Base-by-base conservation (phyloP, 2,329 filamentous ascomycete species). In the Karstenula rhodostoma region DNA sequence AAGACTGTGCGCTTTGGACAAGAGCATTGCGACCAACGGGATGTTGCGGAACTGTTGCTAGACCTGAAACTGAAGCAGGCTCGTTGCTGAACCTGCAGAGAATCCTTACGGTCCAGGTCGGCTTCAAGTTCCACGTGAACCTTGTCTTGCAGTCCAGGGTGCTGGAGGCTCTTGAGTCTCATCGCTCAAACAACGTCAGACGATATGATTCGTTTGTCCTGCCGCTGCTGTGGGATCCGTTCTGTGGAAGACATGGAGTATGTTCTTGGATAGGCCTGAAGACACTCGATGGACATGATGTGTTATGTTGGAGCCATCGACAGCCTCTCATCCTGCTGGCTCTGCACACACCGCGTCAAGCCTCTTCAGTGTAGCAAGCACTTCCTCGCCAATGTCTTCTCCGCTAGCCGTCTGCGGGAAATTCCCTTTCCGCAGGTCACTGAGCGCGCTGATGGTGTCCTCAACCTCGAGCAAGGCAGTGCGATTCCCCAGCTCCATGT, bases 341-440 rank as follows among this genome's bases (percentile, higher is more conserved):
- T 67, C 61, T 12, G 65, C 40, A 75, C 90, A 93, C 25, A 85
- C 83, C 62, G 87, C 82, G 73, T 91, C 87, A 35, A 93, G 81
- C 62, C 85, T 83, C 62, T 83, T 80, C 37, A 95, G 80, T 6
- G 89, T 89, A 49, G 89, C 85, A 19, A 93, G 79, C 32, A 92
- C 86, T 66, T 93, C 89, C 49, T 87, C 84, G 27, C 83, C 83
- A 33, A 94, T 78, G 23, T 83, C 77, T 64, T 91, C 90, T 37
- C 86, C 84, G 12, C 77, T 79, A 23, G 77, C 74, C 25, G 80
- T 74, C 25, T 79, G 79, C 42, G 79, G 77, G 59, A 95, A 85
- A 57, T 88, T 89, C 40, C 93, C 93, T 71, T 95, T 94, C 48
- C 91, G 88, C 57, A 96, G 82, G 77, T 96, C 92, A 76, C 92